A percentile compares a stretch with the other conserved stretches of the same genome.
Conservation (phyloP, 768 basidiomycete genomes). For the Tephrocybe sp. region DNA sequence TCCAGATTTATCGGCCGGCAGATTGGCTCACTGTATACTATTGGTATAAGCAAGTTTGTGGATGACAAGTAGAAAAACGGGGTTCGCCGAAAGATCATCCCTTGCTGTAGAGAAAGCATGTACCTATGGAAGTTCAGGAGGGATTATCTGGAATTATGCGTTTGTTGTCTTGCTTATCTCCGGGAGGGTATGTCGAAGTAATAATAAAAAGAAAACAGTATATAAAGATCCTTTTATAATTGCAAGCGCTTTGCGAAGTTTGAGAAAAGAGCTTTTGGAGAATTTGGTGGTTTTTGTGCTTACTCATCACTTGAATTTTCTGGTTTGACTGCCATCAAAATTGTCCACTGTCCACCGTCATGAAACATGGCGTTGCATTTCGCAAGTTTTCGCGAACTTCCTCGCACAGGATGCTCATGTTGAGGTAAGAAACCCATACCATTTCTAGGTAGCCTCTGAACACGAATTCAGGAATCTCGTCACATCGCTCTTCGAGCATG, state of each 20-base stretch:
- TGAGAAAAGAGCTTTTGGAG: too few species aligned
- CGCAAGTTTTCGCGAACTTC: conserved; percentile 90
- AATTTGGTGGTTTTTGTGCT: too few species aligned
- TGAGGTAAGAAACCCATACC: conserved; percentile 52
- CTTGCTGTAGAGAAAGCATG: conserved; percentile 2
- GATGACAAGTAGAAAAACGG: conserved; percentile 5
- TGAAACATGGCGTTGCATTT: conserved; percentile 95
- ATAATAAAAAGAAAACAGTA: too few species aligned
- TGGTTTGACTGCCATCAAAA: background rate
- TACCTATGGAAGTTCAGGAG: too few species aligned
- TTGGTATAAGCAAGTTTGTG: conserved; percentile 8
- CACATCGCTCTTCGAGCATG: conserved; percentile 90
- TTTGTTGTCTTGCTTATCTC: too few species aligned
- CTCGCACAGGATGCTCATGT: conserved; percentile 89
- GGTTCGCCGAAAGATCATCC: conserved; percentile 8
- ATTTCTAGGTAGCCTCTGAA: background rate
- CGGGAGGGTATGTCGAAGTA: too few species aligned
- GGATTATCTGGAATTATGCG: too few species aligned
- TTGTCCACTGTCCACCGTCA: conserved; percentile 25
- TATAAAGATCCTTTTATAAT: too few species aligned
- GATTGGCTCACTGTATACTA: background rate
- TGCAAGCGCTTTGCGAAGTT: too few species aligned
- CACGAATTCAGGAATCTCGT: conserved; percentile 74
- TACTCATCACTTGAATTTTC: conserved; percentile 14
- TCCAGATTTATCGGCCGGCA: background rate